phyloP scores from a whole-genome alignment of 768 basidiomycete species.

The Steccherinum ochraceum region DNA sequence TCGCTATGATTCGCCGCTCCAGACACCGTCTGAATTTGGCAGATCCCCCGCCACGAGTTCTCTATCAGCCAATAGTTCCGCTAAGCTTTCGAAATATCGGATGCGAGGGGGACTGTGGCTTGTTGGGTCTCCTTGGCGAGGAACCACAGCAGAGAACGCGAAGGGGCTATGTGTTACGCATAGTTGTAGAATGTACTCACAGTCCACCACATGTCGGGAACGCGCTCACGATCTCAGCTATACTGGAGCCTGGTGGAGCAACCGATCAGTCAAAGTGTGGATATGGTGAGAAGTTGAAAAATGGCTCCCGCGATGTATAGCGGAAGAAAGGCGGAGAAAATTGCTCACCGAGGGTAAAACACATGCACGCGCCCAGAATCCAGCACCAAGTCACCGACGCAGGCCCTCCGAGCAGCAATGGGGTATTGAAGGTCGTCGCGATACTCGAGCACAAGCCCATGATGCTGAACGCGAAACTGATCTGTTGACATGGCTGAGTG shows the following conservation, averaged over 20 bases:
- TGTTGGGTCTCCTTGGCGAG: no score
- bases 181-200: no score
- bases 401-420: slow-evolving; percentile 62
- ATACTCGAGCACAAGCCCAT: slow-evolving; percentile 78
- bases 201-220: slow-evolving; percentile 72
- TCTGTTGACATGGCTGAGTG: slow-evolving; percentile 32
- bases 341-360: slow-evolving; percentile 59
- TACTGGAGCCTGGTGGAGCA: slow-evolving; percentile 49
- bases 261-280: background rate
- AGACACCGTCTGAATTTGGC: no score
- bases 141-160: no score
- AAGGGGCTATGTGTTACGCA: no score
- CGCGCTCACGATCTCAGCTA: slow-evolving; percentile 73
- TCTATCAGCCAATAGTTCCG: no score
- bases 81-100: no score
- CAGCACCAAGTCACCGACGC: slow-evolving; percentile 72
- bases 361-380: slow-evolving; percentile 67
- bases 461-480: slow-evolving; percentile 73
- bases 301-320: no score
- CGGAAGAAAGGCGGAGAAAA: no score
- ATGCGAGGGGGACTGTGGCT: no score
- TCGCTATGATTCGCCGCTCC: no score
- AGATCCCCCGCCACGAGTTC: no score
- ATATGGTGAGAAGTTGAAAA: background rate
- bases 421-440: slow-evolving; percentile 75